Conservation (phyloP, 208 protist genomes). For the Wallacemonas sp. region DNA sequence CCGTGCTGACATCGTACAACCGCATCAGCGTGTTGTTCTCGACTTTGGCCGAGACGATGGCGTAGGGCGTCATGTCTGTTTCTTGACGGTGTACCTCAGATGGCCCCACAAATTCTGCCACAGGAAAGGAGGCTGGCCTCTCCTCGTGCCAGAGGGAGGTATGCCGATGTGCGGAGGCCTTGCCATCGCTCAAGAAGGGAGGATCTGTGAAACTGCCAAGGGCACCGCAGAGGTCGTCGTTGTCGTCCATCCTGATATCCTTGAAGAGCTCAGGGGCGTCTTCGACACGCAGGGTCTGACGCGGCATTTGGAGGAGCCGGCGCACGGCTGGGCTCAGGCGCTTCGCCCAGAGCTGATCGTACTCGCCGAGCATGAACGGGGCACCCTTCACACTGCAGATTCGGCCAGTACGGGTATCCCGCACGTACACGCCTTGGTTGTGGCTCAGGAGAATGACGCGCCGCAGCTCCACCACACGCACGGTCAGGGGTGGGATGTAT, state of each 20-base stretch:
- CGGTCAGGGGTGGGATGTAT: constrained; percentile 91
- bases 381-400: constrained; percentile 49
- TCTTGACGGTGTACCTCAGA: constrained; percentile 14
- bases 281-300: constrained; percentile 41
- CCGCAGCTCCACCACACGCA: constrained; percentile 91
- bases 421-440: constrained; percentile 96
- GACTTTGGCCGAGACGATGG: constrained; percentile 84
- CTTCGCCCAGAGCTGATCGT: constrained; percentile 87
- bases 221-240: background rate
- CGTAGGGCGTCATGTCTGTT: constrained; percentile 29
- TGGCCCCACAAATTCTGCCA: constrained; percentile 4
- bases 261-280: constrained; percentile 16
- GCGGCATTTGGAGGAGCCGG: constrained; percentile 42
- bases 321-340: constrained; percentile 49
- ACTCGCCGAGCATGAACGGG: constrained; percentile 59
- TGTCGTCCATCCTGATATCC: background rate
- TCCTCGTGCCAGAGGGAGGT: no score
- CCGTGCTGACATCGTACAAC: constrained; percentile 92
- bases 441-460: constrained; percentile 87
- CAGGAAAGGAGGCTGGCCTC: no score
- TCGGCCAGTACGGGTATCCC: constrained; percentile 87
- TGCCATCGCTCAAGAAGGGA: constrained; percentile 23
- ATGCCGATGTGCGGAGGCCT: no score
- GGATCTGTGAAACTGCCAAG: constrained; percentile 4
- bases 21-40: constrained; percentile 94